Conservation (phyloP, 139 green algal genomes). For the Coelastrella sp. region DNA sequence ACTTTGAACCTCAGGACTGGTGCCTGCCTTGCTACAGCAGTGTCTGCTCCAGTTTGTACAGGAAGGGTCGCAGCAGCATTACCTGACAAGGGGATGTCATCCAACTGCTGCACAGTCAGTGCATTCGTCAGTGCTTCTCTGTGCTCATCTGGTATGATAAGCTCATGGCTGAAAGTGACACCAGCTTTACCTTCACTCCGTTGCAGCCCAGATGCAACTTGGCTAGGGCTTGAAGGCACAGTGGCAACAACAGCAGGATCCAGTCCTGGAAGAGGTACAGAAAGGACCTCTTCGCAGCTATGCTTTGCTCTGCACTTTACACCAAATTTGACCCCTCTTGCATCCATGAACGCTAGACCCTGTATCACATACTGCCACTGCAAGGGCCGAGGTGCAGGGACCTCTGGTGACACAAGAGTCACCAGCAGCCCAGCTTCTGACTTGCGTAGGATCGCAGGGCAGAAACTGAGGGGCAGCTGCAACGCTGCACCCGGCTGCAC, state of each 20-base stretch:
- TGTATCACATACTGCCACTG: conserved; percentile 9
- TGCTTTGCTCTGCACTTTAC: conserved; percentile 33
- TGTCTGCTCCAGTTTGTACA: background rate
- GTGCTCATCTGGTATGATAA: conserved; percentile 33
- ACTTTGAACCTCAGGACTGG: background rate
- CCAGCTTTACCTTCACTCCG: too few relatives aligned
- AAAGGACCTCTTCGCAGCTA: background rate
- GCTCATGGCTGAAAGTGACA: conserved; percentile 19
- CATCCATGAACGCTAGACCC: conserved; percentile 32
- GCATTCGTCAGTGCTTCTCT: conserved; percentile 14
- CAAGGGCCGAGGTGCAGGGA: conserved; percentile 31
- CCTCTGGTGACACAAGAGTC: conserved; percentile 13
- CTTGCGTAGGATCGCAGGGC: background rate
- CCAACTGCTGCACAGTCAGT: background rate
- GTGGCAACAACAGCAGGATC: background rate
- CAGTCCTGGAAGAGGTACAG: conserved; percentile 37
- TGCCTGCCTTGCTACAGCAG: background rate
- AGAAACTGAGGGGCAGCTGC: conserved; percentile 43
- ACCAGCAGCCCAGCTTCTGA: conserved; percentile 16
- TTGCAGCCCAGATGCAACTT: background rate
- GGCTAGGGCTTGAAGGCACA: background rate
- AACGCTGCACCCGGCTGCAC: background rate
- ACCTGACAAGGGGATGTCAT: background rate
- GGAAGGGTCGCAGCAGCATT: background rate
- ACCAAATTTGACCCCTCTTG: conserved; percentile 18